Evolutionary conservation across 768 basidiomycete genomes (phyloP), one percentile per base, ranked within the genome.

Genomic region (Mycena pura): DNA sequence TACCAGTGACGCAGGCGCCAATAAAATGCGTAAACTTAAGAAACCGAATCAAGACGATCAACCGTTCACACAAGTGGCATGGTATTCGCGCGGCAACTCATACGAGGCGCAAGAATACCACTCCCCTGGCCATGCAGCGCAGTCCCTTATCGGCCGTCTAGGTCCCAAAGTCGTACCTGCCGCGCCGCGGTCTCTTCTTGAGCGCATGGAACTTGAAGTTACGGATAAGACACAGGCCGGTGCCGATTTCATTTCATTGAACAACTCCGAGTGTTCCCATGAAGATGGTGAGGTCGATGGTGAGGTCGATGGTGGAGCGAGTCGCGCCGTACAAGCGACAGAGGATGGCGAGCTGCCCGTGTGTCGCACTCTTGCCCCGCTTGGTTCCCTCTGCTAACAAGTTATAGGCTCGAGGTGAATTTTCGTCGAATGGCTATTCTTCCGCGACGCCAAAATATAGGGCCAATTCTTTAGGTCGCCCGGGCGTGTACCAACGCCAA

Each of bases 311-410:
- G n/a, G n/a, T n/a, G n/a, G n/a, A n/a, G n/a, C n/a, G n/a, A n/a
- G n/a, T n/a, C n/a, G n/a, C n/a, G n/a, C n/a, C n/a, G n/a, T n/a
- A n/a, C n/a, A n/a, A n/a, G n/a, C n/a, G n/a, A n/a, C n/a, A n/a
- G n/a, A n/a, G n/a, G n/a, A n/a, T n/a, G n/a, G 89, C 91, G 34
- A 86, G 67, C 71, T 90, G 86, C 57, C 90, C 82, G 73, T 94
- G 91, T 64, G 86, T 88, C 0, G 91, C 90, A 46, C 78, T 71
- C 71, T 88, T 88, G 14, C 91, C 91, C 1, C n/a, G n/a, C n/a
- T n/a, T n/a, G n/a, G n/a, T n/a, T n/a, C n/a, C n/a, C n/a, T n/a
- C n/a, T n/a, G n/a, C n/a, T n/a, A n/a, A n/a, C n/a, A n/a, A n/a
- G n/a, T n/a, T n/a, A n/a, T n/a, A n/a, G n/a, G n/a, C n/a, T n/a